Base-by-base conservation (phyloP, 2,329 filamentous ascomycete species). In the Leptodontidium sp. region DNA sequence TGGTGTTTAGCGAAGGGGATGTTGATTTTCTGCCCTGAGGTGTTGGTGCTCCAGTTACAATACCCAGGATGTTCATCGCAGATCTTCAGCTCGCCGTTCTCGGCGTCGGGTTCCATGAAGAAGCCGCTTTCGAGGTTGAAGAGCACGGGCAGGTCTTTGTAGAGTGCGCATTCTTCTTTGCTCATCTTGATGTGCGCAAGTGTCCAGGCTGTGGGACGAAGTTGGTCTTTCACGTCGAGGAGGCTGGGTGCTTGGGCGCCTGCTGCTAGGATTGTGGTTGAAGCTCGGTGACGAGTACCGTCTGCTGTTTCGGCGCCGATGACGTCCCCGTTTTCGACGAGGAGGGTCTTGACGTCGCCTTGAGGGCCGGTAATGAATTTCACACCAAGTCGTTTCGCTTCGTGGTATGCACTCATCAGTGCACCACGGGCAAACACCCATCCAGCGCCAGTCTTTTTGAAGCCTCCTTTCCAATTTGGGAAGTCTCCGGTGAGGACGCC, bases 61-160 rank as follows among this genome's bases (percentile, higher is more conserved):
- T 87, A 88, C 3, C 86, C 86, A 0, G 86, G 85, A 68, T 87
- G 85, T 71, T 88, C 85, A 70, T 88, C 86, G 74, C 86, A 84
- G 59, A 85, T 79, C 71, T 85, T 85, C 17, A 85, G 77, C 68
- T 84, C 80, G 53, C 80, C 78, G 1, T 78, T 80, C 49, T 83
- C 81, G 45, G 80, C 82, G 55, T 84, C 82, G 0, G 83, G 83
- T 64, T 85, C 83, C 74, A 84, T 82, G 76, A 85, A 84, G 75
- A 85, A 85, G 2, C 83, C 83, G 21, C 80, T 78, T 68, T 84
- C 82, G n/a, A 83, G 80, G 52, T 83, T 82, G 73, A 83, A 84
- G 65, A 78, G 80, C 64, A 87, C 83, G 0, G 85, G 85, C 0
- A 87, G 75, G 26, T 84, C 76, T 59, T 78, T 82, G 71, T 85